Conservation (phyloP, 1,284 basidiomycete species). For the Microbotryum silenes-acaulis region DNA sequence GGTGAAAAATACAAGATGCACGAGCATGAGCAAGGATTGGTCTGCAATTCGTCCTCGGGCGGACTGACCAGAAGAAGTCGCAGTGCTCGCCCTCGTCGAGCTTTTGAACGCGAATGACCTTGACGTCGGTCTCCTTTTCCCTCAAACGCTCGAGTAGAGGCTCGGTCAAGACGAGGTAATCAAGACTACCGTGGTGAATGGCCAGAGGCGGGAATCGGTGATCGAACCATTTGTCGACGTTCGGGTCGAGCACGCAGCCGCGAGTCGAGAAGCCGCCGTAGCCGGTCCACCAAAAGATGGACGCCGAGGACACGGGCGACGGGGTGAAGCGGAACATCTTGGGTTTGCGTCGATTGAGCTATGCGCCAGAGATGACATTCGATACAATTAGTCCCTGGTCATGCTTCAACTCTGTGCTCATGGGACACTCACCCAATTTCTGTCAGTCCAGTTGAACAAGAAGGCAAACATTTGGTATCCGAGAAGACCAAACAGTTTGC, state of each 20-base stretch:
- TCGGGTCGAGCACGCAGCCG: slow-evolving; percentile 51
- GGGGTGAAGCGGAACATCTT: slow-evolving; percentile 61
- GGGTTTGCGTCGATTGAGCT: slow-evolving; percentile 49
- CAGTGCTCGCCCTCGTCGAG: slow-evolving; percentile 43
- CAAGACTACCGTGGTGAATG: slow-evolving; percentile 49
- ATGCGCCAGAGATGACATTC: slow-evolving; percentile 5
- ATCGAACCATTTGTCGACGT: slow-evolving; percentile 49
- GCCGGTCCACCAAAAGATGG: slow-evolving; percentile 50
- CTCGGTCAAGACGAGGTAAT: slow-evolving; percentile 49
- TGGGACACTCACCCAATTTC: slow-evolving; percentile 49
- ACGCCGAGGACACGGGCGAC: slow-evolving; percentile 47
- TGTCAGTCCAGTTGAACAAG: slow-evolving; percentile 56
- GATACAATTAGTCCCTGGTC: not conserved
- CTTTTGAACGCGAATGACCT: slow-evolving; percentile 49
- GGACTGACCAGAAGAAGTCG: slow-evolving; percentile 39
- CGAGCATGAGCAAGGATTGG: no score
- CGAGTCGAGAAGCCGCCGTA: slow-evolving; percentile 53
- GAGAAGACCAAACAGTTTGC: slow-evolving; percentile 43
- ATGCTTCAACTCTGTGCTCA: slow-evolving; percentile 6
- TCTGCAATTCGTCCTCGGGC: no score
- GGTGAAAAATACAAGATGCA: slow-evolving; percentile 39
- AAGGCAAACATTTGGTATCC: slow-evolving; percentile 57
- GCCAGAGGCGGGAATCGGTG: slow-evolving; percentile 52
- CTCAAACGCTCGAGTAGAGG: slow-evolving; percentile 48
- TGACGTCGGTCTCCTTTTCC: slow-evolving; percentile 47